A percentile compares a stretch with the other conserved stretches of the same genome.
phyloP scores from a whole-genome alignment of 495 filamentous ascomycete genomes.

The Neurospora sp. region DNA sequence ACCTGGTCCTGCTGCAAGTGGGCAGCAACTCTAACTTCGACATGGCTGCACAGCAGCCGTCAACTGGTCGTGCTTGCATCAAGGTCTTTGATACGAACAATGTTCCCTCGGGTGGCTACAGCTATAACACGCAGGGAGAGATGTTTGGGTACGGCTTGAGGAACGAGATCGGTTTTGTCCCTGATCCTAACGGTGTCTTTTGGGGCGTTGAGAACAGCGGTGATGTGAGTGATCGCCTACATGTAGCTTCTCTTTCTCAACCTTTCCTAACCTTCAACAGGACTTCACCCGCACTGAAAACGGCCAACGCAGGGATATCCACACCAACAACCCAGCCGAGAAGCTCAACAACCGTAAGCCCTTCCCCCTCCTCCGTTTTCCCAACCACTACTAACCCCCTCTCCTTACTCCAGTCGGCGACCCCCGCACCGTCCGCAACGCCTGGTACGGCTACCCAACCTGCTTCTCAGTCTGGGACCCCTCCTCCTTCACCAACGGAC shows the following conservation, averaged over 20 bases:
- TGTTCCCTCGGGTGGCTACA: constrained; percentile 24
- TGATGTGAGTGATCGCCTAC: constrained; percentile 29
- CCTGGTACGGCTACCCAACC: constrained; percentile 58
- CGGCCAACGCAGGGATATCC: constrained; percentile 45
- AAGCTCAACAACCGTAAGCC: constrained; percentile 58
- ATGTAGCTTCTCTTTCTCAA: no score
- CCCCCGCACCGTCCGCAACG: constrained; percentile 22
- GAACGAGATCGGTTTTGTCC: constrained; percentile 56
- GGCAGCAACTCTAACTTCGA: constrained; percentile 55
- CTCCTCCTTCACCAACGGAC: constrained; percentile 26
- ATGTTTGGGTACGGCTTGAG: constrained; percentile 56
- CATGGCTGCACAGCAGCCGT: constrained; percentile 29
- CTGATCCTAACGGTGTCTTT: constrained; percentile 50
- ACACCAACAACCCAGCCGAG: constrained; percentile 59
- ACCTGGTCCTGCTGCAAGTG: constrained; percentile 44
- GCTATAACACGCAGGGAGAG: constrained; percentile 44
- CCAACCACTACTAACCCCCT: background rate
- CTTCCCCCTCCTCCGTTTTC: background rate
- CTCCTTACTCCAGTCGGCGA: constrained; percentile 19
- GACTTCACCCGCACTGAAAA: constrained; percentile 25
- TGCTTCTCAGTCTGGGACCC: constrained; percentile 56
- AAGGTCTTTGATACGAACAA: constrained; percentile 50
- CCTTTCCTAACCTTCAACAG: background rate
- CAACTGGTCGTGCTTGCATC: constrained; percentile 48
- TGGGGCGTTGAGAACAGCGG: constrained; percentile 63